Evolutionary conservation across 176 grass and related monocot species (phyloP), one percentile per base, ranked within the genome.

Genomic region (Areca catechu): DNA sequence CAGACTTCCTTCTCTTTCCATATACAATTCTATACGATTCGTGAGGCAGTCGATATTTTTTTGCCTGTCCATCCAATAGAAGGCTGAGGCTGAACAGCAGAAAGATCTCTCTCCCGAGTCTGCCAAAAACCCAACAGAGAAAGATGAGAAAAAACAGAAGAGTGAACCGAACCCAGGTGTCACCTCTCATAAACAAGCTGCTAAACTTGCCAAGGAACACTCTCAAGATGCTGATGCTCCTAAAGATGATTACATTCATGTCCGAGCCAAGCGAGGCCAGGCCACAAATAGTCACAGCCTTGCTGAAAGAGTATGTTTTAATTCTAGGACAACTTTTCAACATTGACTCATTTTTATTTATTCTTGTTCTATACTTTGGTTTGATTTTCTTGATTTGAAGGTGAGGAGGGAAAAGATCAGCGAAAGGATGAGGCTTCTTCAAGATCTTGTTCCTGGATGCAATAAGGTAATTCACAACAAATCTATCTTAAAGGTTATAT

Each of bases 381-480:
- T 12, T 10, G 14, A 43, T 43, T 43, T 43, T 43, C 10, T 54
- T 19, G 53, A 54, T 12, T 54, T 20, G 10, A 19, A 54, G 53
- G 17, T 54, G n/a, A 54, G 53, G 17, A 54, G 53, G 53, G 53
- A 54, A 20, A 18, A 20, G 53, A 54, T 54, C n/a, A 54, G 53
- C 3, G 53, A 54, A 54, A 54, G 53, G n/a, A 54, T 54, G 53
- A 54, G 53, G 17, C 53, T 54, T 20, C 53, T 54, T 54, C 53
- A 54, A 54, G 53, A 54, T 54, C 53, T 54, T 54, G 53, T 54
- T 54, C 53, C 53, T 20, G 53, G 53, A 54, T 54, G 53, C 53
- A 54, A 22, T 16, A 54, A 54, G 53, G 53, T 54, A 20, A 18
- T 54, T 54, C 7, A 21, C 52, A n/a, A n/a, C n/a, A 54, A 54